Conservation (phyloP, 2,329 filamentous ascomycete species). For the Colletotrichum sp. region DNA sequence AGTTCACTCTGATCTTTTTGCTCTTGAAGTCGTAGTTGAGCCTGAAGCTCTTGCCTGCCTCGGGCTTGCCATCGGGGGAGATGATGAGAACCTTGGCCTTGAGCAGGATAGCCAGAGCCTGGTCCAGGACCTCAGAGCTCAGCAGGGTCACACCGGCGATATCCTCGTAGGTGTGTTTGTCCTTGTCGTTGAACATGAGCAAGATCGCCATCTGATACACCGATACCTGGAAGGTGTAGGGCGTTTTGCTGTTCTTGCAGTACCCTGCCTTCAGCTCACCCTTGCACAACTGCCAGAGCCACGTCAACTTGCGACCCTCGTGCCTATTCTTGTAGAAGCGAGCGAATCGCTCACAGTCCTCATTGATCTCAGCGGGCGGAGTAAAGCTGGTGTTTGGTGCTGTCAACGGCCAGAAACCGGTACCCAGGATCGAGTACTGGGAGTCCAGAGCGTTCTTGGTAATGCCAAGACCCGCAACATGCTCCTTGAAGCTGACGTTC, state of each 20-base stretch:
- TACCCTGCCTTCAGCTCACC: constrained; percentile 96
- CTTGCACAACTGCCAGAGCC: constrained; percentile 98
- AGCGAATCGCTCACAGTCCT: constrained; percentile 87
- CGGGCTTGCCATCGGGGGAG: constrained; percentile 75
- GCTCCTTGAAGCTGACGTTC: constrained; percentile 86
- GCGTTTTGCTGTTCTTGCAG: constrained; percentile 85
- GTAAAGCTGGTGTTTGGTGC: constrained; percentile 88
- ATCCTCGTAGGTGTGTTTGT: constrained; percentile 85
- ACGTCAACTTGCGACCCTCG: constrained; percentile 93
- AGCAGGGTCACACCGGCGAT: constrained; percentile 83
- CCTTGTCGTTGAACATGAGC: constrained; percentile 91
- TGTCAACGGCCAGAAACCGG: constrained; percentile 94
- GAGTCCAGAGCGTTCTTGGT: constrained; percentile 80
- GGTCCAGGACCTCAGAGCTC: constrained; percentile 82
- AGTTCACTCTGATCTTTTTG: constrained; percentile 97
- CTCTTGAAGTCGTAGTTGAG: constrained; percentile 97
- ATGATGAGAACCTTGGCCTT: constrained; percentile 90
- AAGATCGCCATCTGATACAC: constrained; percentile 98
- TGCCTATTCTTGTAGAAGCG: constrained; percentile 97
- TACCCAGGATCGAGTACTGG: constrained; percentile 90
- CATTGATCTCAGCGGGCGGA: constrained; percentile 82
- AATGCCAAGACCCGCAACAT: constrained; percentile 67
- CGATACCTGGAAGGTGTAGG: constrained; percentile 96
- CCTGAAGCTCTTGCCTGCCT: constrained; percentile 77
- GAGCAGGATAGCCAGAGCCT: constrained; percentile 82